Evolutionary conservation across 129 eudicot genomes (phyloP).

Genomic region (Lonicera japonica): DNA sequence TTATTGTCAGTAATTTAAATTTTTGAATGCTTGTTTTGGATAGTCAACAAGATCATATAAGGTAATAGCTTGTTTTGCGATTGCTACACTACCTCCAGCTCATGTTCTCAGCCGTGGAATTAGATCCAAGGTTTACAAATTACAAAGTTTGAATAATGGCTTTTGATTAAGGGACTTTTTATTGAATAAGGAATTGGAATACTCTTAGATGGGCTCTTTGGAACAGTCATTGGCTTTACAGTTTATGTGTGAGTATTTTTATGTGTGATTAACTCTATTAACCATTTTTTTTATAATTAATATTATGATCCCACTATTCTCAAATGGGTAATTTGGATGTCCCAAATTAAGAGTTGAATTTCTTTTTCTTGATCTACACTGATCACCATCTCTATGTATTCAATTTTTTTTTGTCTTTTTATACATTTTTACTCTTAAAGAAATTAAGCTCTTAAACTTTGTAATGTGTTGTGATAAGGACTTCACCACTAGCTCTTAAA

Average conservation of each 20-base stretch:
- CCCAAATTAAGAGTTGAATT: too few species aligned
- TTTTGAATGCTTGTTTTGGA: conserved; percentile 3
- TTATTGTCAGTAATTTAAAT: neutral
- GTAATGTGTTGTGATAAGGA: too few species aligned
- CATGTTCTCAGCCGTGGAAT: conserved; percentile 99
- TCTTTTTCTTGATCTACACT: too few species aligned
- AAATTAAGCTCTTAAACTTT: too few species aligned
- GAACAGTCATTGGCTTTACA: conserved; percentile 85
- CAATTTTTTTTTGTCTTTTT: too few species aligned
- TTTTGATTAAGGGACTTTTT: neutral
- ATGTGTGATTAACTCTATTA: too few species aligned
- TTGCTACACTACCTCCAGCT: conserved; percentile 99
- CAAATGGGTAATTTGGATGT: too few species aligned
- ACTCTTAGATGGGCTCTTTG: conserved; percentile 84
- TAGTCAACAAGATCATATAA: conserved; percentile 97
- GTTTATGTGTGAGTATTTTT: conserved; percentile 76
- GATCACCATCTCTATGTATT: too few species aligned
- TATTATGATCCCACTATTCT: too few species aligned
- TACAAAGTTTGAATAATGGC: neutral
- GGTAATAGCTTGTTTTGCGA: conserved; percentile 95
- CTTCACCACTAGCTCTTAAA: too few species aligned
- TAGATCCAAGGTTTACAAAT: conserved; percentile 84
- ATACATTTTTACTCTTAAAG: too few species aligned
- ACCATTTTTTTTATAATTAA: too few species aligned
- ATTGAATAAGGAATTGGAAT: conserved; percentile 72